A percentile compares a stretch with the other conserved stretches of the same genome.
Evolutionary conservation across 2,329 filamentous ascomycete species (phyloP).

Genomic region (Talaromyces sp.): DNA sequence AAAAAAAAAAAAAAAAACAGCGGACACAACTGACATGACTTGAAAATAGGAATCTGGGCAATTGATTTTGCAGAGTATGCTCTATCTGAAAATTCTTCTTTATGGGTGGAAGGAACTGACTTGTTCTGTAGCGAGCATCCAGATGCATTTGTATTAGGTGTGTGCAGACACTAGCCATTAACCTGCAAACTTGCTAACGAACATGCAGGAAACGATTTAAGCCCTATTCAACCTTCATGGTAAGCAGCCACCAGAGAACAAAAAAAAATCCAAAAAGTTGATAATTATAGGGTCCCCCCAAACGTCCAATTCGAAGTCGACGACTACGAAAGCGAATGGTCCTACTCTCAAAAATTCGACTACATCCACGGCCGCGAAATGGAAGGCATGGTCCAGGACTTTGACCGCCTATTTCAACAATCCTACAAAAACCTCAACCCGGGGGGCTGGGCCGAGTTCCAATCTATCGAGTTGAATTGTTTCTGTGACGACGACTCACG

Average conservation of each 20-base stretch:
- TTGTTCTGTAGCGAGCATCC: conserved; percentile 18
- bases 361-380: conserved; percentile 21
- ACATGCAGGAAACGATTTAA: conserved; percentile 19
- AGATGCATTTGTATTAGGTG: conserved; percentile 23
- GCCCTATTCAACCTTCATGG: conserved; percentile 27
- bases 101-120: background rate
- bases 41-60: conserved; percentile 27
- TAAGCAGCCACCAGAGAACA: background rate
- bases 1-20: no score
- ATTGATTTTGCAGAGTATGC: conserved; percentile 31
- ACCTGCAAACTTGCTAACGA: background rate
- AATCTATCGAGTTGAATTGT: conserved; percentile 11
- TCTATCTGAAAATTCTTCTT: background rate
- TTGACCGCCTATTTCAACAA: conserved; percentile 16
- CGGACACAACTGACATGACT: background rate
- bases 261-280: background rate
- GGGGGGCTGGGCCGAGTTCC: conserved; percentile 18
- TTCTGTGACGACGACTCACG: conserved; percentile 15
- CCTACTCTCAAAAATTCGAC: conserved; percentile 18
- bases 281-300: conserved; percentile 16
- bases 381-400: conserved; percentile 18
- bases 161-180: no score
- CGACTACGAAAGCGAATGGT: conserved; percentile 19
- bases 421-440: conserved; percentile 15
- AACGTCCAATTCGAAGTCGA: conserved; percentile 22